Percentiles rank a stretch among this genome's conserved stretches.
Conservation (phyloP, 192 early-diverging fungal species). For the Chytriomyces hyalinus region DNA sequence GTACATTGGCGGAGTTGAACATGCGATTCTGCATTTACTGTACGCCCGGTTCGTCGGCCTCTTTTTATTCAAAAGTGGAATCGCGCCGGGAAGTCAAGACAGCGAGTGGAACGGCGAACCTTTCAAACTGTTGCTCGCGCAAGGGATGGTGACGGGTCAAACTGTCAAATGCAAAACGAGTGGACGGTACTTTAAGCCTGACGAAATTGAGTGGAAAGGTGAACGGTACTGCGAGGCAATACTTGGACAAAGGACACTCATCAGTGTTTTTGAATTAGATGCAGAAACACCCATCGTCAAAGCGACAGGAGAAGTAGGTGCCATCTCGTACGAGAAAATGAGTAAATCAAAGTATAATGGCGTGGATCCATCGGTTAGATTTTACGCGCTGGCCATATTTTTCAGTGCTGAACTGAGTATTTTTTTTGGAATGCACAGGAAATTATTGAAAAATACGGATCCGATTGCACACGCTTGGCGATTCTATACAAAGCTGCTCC, state of each 20-base stretch:
- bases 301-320: slow-evolving; percentile 63
- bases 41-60: slow-evolving; percentile 92
- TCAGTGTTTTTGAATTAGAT: slow-evolving; percentile 32
- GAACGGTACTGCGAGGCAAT: not conserved
- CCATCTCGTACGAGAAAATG: slow-evolving; percentile 89
- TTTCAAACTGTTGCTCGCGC: slow-evolving; percentile 82
- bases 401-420: not conserved
- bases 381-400: not conserved
- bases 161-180: slow-evolving; percentile 80
- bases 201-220: slow-evolving; percentile 71
- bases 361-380: slow-evolving; percentile 74
- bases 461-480: slow-evolving; percentile 83
- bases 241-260: slow-evolving; percentile 6
- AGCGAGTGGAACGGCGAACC: slow-evolving; percentile 73
- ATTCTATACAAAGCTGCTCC: slow-evolving; percentile 89
- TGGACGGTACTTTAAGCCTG: slow-evolving; percentile 74
- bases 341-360: slow-evolving; percentile 97
- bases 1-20: slow-evolving; percentile 95
- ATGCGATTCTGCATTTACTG: slow-evolving; percentile 91
- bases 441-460: slow-evolving; percentile 70
- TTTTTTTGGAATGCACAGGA: slow-evolving; percentile 33
- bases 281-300: slow-evolving; percentile 58
- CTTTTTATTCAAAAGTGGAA: slow-evolving; percentile 67
- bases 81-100: slow-evolving; percentile 20
- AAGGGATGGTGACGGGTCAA: slow-evolving; percentile 94